A percentile compares a stretch with the other conserved stretches of the same genome.
Conservation (phyloP, 1,284 basidiomycete species). For the Schizophyllum amplum region DNA sequence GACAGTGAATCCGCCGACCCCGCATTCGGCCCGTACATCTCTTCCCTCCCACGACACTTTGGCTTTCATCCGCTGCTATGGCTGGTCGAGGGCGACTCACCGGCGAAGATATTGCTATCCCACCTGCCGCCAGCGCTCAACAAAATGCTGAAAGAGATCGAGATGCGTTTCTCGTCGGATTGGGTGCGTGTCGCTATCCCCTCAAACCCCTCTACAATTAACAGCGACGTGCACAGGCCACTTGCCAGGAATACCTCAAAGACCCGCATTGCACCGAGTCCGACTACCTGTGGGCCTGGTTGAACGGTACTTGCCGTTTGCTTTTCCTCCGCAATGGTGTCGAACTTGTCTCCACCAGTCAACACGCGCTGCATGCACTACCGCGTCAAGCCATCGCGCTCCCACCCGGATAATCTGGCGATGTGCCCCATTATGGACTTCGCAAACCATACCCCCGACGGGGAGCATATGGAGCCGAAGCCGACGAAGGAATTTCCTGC, state of each 20-base stretch:
- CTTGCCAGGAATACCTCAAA: conserved; percentile 3
- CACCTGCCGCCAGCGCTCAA: conserved; percentile 43
- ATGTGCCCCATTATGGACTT: conserved; percentile 83
- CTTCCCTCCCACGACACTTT: conserved; percentile 63
- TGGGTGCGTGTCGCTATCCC: conserved; percentile 24
- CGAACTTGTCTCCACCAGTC: conserved; percentile 37
- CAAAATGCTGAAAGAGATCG: conserved; percentile 38
- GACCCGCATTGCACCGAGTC: conserved; percentile 11
- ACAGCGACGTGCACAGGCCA: not conserved
- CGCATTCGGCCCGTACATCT: conserved; percentile 70
- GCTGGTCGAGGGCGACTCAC: conserved; percentile 22
- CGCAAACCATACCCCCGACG: conserved; percentile 59
- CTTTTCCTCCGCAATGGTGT: conserved; percentile 6
- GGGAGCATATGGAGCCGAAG: conserved; percentile 34
- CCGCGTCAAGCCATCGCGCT: conserved; percentile 44
- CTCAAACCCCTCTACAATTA: not conserved
- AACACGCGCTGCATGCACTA: conserved; percentile 84
- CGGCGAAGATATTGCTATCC: not conserved
- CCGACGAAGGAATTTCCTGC: conserved; percentile 29
- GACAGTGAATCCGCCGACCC: conserved; percentile 36
- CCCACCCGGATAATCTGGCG: conserved; percentile 68
- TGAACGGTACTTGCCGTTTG: conserved; percentile 50
- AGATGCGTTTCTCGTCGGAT: conserved; percentile 51
- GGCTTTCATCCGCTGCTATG: conserved; percentile 70
- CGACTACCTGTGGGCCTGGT: conserved; percentile 79